phyloP scores from a whole-genome alignment of 805 yeast species.

The Metschnikowia rubicola region DNA sequence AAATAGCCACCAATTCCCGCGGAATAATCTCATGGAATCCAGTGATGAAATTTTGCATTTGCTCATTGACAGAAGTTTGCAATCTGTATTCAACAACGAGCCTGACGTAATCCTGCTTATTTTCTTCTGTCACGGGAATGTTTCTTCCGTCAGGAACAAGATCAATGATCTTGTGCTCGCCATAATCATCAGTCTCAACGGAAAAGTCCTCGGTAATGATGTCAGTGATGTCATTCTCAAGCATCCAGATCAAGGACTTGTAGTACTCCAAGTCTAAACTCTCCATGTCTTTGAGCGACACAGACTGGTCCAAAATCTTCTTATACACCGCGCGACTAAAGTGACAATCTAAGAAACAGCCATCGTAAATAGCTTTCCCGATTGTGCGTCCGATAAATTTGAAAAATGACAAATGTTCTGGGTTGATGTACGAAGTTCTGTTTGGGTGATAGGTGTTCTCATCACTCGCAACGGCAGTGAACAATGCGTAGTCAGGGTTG shows the following conservation, averaged over 20 bases:
- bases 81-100: constrained; percentile 83
- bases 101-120: constrained; percentile 85
- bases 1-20: constrained; percentile 74
- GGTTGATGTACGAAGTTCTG: constrained; percentile 85
- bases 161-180: constrained; percentile 81
- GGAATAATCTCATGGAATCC: constrained; percentile 93
- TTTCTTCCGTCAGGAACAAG: constrained; percentile 78
- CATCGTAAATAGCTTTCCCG: constrained; percentile 91
- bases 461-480: constrained; percentile 87
- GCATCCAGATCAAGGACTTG: constrained; percentile 91
- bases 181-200: constrained; percentile 89
- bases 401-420: constrained; percentile 89
- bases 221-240: constrained; percentile 94
- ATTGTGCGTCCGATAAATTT: constrained; percentile 91
- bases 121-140: constrained; percentile 83
- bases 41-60: constrained; percentile 75
- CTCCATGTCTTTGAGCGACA: constrained; percentile 90
- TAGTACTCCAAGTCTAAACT: constrained; percentile 88
- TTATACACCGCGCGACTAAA: constrained; percentile 95
- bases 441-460: constrained; percentile 95
- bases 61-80: constrained; percentile 78
- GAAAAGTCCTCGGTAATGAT: constrained; percentile 92
- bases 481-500: constrained; percentile 90
- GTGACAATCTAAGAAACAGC: constrained; percentile 85
- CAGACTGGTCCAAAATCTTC: constrained; percentile 71